A percentile compares a stretch with the other conserved stretches of the same genome.
These are phyloP conservation scores for Mimosa pudica DNA, from an alignment of 306 rosid genomes.

Conservation along the genomic window DNA sequence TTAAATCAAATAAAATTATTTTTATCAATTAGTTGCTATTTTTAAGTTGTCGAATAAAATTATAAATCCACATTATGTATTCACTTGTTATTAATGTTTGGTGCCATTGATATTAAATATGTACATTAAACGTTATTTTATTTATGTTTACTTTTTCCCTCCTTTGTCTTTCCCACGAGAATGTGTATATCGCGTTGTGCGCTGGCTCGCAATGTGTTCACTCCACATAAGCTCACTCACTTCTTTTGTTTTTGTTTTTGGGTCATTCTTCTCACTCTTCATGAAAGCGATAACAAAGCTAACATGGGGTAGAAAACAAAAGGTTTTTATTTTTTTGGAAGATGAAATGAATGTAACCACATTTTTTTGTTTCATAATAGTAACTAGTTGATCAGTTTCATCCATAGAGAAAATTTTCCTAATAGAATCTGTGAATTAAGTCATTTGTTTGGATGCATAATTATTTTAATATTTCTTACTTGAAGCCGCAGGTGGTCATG, in stretches of 20 bases:
- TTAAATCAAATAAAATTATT: no score
- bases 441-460: slow-evolving; percentile 40
- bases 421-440: slow-evolving; percentile 22
- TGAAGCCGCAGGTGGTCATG: slow-evolving; percentile 57
- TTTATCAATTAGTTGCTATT: no score
- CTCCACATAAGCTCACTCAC: slow-evolving; percentile 58
- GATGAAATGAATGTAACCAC: slow-evolving; percentile 11
- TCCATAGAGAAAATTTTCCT: slow-evolving; percentile 25
- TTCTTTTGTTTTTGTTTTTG: slow-evolving; percentile 19
- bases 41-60: no score
- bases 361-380: slow-evolving; percentile 8
- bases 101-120: no score
- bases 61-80: no score
- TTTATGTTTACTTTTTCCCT: neutral
- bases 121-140: no score
- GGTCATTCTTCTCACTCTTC: slow-evolving; percentile 49
- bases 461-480: slow-evolving; percentile 39
- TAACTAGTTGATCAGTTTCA: slow-evolving; percentile 32
- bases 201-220: slow-evolving; percentile 82
- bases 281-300: slow-evolving; percentile 59
- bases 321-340: neutral
- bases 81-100: no score
- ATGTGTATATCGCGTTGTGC: slow-evolving; percentile 77
- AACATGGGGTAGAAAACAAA: slow-evolving; percentile 25
- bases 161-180: slow-evolving; percentile 85